Evolutionary conservation across 2,329 filamentous ascomycete species (phyloP).

Genomic region (Ophiostoma sp.): DNA sequence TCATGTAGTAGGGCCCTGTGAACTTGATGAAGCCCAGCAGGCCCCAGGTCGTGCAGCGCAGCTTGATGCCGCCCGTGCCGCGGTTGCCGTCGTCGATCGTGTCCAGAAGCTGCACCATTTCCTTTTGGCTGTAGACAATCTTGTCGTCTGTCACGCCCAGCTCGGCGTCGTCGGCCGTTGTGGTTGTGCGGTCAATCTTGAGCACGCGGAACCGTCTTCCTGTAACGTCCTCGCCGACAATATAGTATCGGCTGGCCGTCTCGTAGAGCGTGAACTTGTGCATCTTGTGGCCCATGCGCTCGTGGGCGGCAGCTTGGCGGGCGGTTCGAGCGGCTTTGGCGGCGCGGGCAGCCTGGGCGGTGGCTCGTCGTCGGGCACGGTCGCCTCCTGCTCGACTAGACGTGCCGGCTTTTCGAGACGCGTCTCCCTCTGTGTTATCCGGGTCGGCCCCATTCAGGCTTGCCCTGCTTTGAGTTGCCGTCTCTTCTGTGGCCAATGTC

Average conservation of each 20-base stretch:
- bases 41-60: slow-evolving; percentile 90
- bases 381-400: neutral
- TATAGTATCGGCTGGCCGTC: slow-evolving; percentile 88
- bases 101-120: slow-evolving; percentile 91
- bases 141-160: slow-evolving; percentile 90
- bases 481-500: neutral
- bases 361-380: neutral
- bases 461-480: neutral
- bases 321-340: slow-evolving; percentile 16
- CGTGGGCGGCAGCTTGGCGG: slow-evolving; percentile 21
- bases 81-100: slow-evolving; percentile 96
- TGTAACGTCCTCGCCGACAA: slow-evolving; percentile 88
- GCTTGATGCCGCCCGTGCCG: slow-evolving; percentile 81
- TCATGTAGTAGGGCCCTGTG: slow-evolving; percentile 95
- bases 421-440: neutral
- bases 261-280: slow-evolving; percentile 98
- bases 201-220: slow-evolving; percentile 87
- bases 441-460: neutral
- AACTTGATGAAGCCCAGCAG: slow-evolving; percentile 93
- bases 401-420: neutral
- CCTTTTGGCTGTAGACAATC: slow-evolving; percentile 86
- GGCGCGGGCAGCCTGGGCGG: neutral
- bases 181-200: slow-evolving; percentile 90
- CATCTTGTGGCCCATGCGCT: slow-evolving; percentile 64
- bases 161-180: slow-evolving; percentile 74